Evolutionary conservation across 2,329 filamentous ascomycete genomes (phyloP).

Genomic region (Fusarium torreyae): DNA sequence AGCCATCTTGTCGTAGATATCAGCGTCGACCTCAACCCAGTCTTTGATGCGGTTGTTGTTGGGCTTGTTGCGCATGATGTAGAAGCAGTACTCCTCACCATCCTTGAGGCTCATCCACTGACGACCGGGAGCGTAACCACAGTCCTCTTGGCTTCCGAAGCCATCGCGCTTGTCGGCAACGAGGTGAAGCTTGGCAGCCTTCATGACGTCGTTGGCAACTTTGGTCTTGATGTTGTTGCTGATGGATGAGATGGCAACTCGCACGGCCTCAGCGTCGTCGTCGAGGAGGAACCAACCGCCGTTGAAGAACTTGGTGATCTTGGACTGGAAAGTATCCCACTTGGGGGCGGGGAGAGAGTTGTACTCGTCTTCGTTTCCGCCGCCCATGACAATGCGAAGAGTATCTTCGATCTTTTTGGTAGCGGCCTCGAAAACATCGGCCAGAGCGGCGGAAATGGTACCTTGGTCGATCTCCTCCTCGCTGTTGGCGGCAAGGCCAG

Average conservation of each 20-base stretch:
- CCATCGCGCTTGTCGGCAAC: conserved; percentile 32
- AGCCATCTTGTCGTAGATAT: conserved; percentile 35
- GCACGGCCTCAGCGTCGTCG: conserved; percentile 13
- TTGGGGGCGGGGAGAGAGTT: conserved; percentile 12
- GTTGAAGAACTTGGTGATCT: conserved; percentile 34
- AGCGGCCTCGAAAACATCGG: neutral
- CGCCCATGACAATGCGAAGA: conserved; percentile 20
- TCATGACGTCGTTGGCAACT: conserved; percentile 43
- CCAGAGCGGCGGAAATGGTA: neutral
- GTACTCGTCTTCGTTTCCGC: conserved; percentile 4
- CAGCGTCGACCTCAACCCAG: conserved; percentile 15
- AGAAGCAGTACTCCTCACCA: conserved; percentile 38
- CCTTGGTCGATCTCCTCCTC: conserved; percentile 20
- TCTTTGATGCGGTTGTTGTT: neutral
- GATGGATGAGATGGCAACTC: conserved; percentile 9
- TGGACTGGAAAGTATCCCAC: conserved; percentile 16
- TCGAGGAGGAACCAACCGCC: conserved; percentile 30
- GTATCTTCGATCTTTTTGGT: neutral
- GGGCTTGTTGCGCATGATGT: conserved; percentile 21
- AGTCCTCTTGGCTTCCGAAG: conserved; percentile 11
- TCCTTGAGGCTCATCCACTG: conserved; percentile 35
- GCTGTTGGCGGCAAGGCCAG: neutral
- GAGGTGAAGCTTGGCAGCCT: conserved; percentile 24
- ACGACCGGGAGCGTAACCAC: conserved; percentile 22
- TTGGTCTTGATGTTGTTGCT: conserved; percentile 33